Evolutionary conservation across 2,329 filamentous ascomycete genomes (phyloP).

Genomic region (Sporothrix inflata): DNA sequence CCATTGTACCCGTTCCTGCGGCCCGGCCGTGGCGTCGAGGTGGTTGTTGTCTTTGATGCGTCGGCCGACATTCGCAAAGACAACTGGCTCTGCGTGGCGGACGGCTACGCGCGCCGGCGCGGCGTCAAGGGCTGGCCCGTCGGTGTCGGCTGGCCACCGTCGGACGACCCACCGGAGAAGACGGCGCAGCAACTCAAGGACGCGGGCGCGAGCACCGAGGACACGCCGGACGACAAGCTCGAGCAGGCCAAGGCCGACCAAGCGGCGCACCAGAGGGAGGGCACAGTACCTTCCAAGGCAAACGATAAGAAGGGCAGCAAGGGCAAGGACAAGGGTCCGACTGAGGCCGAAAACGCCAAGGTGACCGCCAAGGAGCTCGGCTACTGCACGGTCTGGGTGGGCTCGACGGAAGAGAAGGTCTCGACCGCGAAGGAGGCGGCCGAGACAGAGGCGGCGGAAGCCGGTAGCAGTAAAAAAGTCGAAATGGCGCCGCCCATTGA

Average conservation of each 20-base stretch:
- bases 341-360: constrained; percentile 39
- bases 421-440: constrained; percentile 44
- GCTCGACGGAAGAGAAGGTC: constrained; percentile 74
- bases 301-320: constrained; percentile 31
- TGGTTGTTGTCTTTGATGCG: constrained; percentile 91
- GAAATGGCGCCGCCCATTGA: constrained; percentile 48
- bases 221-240: constrained; percentile 67
- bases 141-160: constrained; percentile 88
- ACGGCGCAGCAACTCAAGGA: constrained; percentile 67
- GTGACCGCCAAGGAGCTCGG: constrained; percentile 60
- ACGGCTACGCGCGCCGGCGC: constrained; percentile 88
- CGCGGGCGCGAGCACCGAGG: constrained; percentile 63
- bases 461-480: neutral
- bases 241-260: constrained; percentile 60
- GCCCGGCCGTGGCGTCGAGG: constrained; percentile 83
- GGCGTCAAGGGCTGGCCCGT: constrained; percentile 94
- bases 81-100: constrained; percentile 93
- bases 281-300: constrained; percentile 31
- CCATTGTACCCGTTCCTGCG: constrained; percentile 93
- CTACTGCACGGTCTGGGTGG: constrained; percentile 96
- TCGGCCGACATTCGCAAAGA: constrained; percentile 91
- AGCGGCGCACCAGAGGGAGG: constrained; percentile 38
- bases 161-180: constrained; percentile 59
- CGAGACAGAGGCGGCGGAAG: constrained; percentile 36
- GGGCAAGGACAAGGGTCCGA: constrained; percentile 42